Base-by-base conservation (phyloP, 2,329 filamentous ascomycete species). In the Plenodomus lindquistii region DNA sequence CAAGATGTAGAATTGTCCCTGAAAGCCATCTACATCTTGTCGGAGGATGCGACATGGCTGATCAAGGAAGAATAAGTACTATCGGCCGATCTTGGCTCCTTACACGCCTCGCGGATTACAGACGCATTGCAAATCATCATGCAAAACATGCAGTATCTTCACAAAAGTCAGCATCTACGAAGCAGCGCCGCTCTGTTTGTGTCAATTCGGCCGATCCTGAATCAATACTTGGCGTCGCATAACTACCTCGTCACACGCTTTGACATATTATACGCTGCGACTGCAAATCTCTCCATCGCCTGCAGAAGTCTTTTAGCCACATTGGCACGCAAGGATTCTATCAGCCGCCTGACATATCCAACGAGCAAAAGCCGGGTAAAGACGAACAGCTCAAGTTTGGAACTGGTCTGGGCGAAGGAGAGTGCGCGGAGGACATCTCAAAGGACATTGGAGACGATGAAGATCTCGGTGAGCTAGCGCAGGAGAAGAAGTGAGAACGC, bases 371-470 rank as follows among this genome's bases (percentile, higher is more conserved):
- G 47, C 80, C 85, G 42, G 84, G 83, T 17, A 83, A 89, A 50
- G 81, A 84, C 19, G 89, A 92, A 11, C 88, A 96, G 61, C 79
- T 97, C 22, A 93, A 99, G 72, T 85, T 85, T 31, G 95, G 95
- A 15, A 97, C 92, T 10, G 95, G 94, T 27, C 84, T 99, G 19
- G 95, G 94, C 17, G 94, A 97, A 38, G 95, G 94, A 10, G 89
- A 97, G 71, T 94, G 93, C 16, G 92, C 88, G 4, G 92, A 99
- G 68, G 93, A 99, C 71, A 97, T 99, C 57, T 97, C 92, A 73
- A 97, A 99, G 69, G 94, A 99, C 65, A 88, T 99, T 39, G 85
- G 89, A 55, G 87, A 93, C 15, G 93, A 99, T 52, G 94, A 99
- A 70, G 92, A 99, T 67, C 77, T 99, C 4, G 85, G 89, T 0